A percentile compares a stretch with the other conserved stretches of the same genome.
Evolutionary conservation across 2,329 filamentous ascomycete species (phyloP).

Genomic region (Sporothrix protearum): DNA sequence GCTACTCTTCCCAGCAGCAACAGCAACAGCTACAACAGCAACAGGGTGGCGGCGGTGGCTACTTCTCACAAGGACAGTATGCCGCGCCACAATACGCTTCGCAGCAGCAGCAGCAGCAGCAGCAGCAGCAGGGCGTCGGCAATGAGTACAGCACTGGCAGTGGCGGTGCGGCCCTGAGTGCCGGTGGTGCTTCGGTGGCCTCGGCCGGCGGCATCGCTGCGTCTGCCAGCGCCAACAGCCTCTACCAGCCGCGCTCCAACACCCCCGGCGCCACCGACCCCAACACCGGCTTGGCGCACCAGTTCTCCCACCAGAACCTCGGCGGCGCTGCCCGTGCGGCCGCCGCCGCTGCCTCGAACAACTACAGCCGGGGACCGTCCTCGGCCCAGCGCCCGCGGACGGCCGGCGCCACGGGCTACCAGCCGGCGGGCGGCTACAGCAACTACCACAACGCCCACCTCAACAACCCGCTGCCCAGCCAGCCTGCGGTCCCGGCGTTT

Average conservation of each 20-base stretch:
- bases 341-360: slow-evolving; percentile 39
- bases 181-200: not conserved
- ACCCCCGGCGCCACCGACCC: slow-evolving; percentile 63
- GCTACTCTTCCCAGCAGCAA: slow-evolving; percentile 39
- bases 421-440: slow-evolving; percentile 55
- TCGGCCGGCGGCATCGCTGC: slow-evolving; percentile 3
- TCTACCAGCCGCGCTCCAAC: slow-evolving; percentile 52
- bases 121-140: slow-evolving; percentile 36
- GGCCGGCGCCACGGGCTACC: slow-evolving; percentile 65
- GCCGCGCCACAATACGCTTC: slow-evolving; percentile 30
- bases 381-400: slow-evolving; percentile 78
- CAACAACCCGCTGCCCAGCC: slow-evolving; percentile 63
- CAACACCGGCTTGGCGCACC: slow-evolving; percentile 87
- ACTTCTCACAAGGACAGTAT: slow-evolving; percentile 57
- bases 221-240: slow-evolving; percentile 29
- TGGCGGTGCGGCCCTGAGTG: slow-evolving; percentile 29
- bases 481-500: slow-evolving; percentile 57
- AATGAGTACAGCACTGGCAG: slow-evolving; percentile 9
- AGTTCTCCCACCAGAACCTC: slow-evolving; percentile 95
- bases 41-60: slow-evolving; percentile 40
- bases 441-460: slow-evolving; percentile 49
- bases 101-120: slow-evolving; percentile 34
- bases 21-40: slow-evolving; percentile 30
- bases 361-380: slow-evolving; percentile 63
- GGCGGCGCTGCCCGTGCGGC: slow-evolving; percentile 66